Evolutionary conservation across 192 early-diverging fungal genomes (phyloP).

Genomic region (Funneliformis mosseae): DNA sequence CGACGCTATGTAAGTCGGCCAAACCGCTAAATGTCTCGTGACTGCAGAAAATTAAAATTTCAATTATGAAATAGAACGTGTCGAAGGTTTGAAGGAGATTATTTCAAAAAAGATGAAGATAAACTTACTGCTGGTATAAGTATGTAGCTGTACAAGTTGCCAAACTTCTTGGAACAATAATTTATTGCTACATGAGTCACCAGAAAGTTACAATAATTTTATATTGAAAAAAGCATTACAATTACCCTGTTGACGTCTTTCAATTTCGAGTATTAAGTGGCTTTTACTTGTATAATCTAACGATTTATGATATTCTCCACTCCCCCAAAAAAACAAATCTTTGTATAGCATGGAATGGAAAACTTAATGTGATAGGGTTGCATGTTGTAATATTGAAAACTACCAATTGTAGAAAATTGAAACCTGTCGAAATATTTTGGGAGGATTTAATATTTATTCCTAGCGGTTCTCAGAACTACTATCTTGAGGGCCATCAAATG

Average conservation of each 20-base stretch:
- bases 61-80: no score
- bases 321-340: no score
- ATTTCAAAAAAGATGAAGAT: no score
- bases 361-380: constrained; percentile 84
- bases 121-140: constrained; percentile 89
- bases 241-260: constrained; percentile 39
- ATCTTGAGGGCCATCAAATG: no score
- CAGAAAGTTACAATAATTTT: no score
- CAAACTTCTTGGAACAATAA: constrained; percentile 66
- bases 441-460: constrained; percentile 64
- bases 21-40: no score
- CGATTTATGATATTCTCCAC: no score
- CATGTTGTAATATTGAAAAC: constrained; percentile 77
- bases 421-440: constrained; percentile 61
- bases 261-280: not conserved
- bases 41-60: no score
- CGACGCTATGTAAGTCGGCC: no score
- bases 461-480: not conserved
- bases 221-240: no score
- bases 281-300: not conserved
- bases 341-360: constrained; percentile 79
- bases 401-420: constrained; percentile 61
- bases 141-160: constrained; percentile 89
- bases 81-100: no score
- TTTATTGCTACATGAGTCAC: constrained; percentile 85